Base-by-base conservation (phyloP, 768 basidiomycete genomes). In the Agrocybe chaxingu region DNA sequence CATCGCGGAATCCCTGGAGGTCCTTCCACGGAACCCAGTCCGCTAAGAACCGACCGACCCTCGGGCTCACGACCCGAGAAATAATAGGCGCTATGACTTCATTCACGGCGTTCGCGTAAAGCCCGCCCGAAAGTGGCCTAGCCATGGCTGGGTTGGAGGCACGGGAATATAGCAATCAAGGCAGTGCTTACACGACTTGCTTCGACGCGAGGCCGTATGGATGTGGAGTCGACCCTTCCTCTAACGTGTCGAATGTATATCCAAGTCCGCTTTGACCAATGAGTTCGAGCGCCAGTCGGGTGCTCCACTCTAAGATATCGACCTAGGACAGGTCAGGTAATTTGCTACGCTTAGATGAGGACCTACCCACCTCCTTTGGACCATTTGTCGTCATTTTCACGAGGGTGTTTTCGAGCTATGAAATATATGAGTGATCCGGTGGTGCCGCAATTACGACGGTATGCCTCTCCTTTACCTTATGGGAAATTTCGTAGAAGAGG, bases 251-350 rank as follows among this genome's bases (percentile, higher is more conserved):
- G 39, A 77, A 75, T 10, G 70, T 70, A 41, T 66, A 67, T 4
- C 75, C 74, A 16, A 81, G 64, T 3, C 78, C 77, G 18, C 70
- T 73, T 63, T 75, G 75, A 11, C 76, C 77, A 42, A 81, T 72
- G 36, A 79, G 64, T 51, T 80, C 78, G 16, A 80, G 65, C 12
- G 78, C 73, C 9, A 70, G 66, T 4, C 78, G 68, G 9, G 72
- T 62, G 59, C 68, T 67, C 73, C 74, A 75, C n/a, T 60, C 51
- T 8, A 62, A 40, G 8, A 73, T 42, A 48, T 75, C 71, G 29
- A 75, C 58, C 70, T 73, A 45, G 1, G 3, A 24, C 24, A 3
- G 24, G 19, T 35, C 40, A 18, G 32, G n/a, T 16, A 12, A 8
- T 8, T 12, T 18, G 40, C 11, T 3, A 24, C 5, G 24, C 24